Evolutionary conservation across 2,329 filamentous ascomycete genomes (phyloP), one percentile per base, ranked within the genome.

Genomic region (Sclerotinia sclerotiorum): DNA sequence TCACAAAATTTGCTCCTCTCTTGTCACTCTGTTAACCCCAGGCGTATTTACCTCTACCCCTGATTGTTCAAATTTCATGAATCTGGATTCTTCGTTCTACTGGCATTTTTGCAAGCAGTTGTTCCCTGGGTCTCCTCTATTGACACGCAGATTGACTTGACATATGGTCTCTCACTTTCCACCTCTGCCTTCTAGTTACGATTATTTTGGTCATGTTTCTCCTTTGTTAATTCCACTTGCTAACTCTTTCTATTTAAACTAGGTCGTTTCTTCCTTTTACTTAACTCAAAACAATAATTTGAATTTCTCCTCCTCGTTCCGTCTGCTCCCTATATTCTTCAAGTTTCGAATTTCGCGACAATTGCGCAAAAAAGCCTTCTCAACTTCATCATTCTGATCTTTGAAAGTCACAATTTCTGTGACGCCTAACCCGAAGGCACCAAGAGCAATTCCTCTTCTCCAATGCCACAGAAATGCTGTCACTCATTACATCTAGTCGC

Each of bases 281-380:
- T 15, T 5, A n/a, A 39, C n/a, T 13, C 13, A 48, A 2, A 48
- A 39, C 21, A 0, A 15, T 35, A 21, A 56, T 6, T 39, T 5
- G 32, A 17, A 15, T 4, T 24, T 5, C 21, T 17, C 13, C 32
- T 24, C 6, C 5, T 39, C 2, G 8, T 1, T 10, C n/a, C 21
- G 10, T n/a, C 5, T 32, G 29, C 29, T 32, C 29, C 5, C 29
- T 32, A 4, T 39, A 5, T 2, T 2, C 5, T 13, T 5, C 0
- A 39, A 2, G 5, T 6, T 39, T 21, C 7, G 0, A 0, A n/a
- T 13, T 32, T 19, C 11, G 2, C 10, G 2, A 24, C 11, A 6
- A 1, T n/a, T 15, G 6, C 21, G n/a, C 21, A 39, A 3, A 39
- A 15, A 1, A 5, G n/a, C 4, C 1, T 24, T 4, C 10, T 2